These are phyloP conservation scores for Candida anutae DNA, from an alignment of 1,139 yeast species.

Conservation along the genomic window DNA sequence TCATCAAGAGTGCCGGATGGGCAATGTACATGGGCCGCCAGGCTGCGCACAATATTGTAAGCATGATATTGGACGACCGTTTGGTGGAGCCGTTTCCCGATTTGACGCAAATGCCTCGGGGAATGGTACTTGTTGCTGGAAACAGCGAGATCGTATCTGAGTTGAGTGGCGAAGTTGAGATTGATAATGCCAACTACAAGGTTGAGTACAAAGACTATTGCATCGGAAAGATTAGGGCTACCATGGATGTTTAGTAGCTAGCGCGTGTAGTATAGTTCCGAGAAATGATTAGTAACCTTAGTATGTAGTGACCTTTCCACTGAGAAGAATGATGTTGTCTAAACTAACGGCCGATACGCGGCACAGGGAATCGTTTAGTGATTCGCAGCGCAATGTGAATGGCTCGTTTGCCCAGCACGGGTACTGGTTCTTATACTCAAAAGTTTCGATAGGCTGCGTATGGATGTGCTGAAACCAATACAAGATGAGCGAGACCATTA, in stretches of 20 bases:
- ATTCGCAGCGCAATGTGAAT: constrained; percentile 2
- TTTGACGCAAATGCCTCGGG: constrained; percentile 25
- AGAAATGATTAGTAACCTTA: no score
- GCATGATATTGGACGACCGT: constrained; percentile 20
- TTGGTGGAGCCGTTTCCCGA: constrained; percentile 32
- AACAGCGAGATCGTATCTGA: constrained; percentile 34
- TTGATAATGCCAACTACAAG: constrained; percentile 29
- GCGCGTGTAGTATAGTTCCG: no score
- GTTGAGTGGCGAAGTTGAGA: constrained; percentile 26
- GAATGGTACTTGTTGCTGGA: constrained; percentile 40
- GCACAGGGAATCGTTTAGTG: no score
- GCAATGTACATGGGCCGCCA: constrained; percentile 39
- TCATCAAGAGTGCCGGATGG: constrained; percentile 43
- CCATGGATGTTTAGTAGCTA: constrained; percentile 11
- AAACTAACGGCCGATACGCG: no score
- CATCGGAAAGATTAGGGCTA: constrained; percentile 18
- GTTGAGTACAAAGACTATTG: constrained; percentile 35
- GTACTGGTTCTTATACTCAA: constrained; percentile 42
- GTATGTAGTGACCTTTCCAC: no score
- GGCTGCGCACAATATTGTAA: constrained; percentile 31
- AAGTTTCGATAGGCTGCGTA: constrained; percentile 14
- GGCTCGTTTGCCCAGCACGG: constrained; percentile 34
- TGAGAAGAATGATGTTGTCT: no score
- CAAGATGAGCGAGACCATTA: constrained; percentile 52
- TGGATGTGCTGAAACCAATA: constrained; percentile 33